Evolutionary conservation across 768 basidiomycete species (phyloP), one percentile per base, ranked within the genome.

Genomic region (Boletus coccyginus): DNA sequence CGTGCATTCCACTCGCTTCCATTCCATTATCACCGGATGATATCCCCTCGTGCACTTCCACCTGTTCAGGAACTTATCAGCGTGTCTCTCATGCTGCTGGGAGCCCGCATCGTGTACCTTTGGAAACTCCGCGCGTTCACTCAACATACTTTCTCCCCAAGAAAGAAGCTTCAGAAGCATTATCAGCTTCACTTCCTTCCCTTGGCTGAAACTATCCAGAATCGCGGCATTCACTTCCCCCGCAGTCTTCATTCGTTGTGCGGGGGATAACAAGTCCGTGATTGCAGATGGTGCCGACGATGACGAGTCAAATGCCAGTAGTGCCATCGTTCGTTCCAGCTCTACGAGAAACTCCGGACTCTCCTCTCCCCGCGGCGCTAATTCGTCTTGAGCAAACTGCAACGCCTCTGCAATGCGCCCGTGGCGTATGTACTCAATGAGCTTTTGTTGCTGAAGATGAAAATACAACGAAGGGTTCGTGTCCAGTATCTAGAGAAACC

Each of bases 201-300:
- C 93, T 65, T 98, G 92, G 62, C 93, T 90, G 59, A 94, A 77
- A 66, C 88, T 90, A 66, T 94, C 92, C 67, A 99, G 75, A 53
- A 99, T 96, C 33, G 96, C 95, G 1, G 92, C 89, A 67, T 99
- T 99, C 69, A 98, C 86, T 74, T 96, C 93, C 21, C 90, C 87
- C 1, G 95, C 95, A n/a, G 95, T 96, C 75, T 89, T 90, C 83
- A 92, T 82, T 48, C 96, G 81, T 70, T 98, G 94, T 21, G 85
- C 86, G 32, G 91, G 88, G 31, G 88, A 87, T 67, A 98, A 73
- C 52, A 98, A 76, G 53, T 93, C 87, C 19, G 84, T 78, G 62
- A 97, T 92, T 27, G 80, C 63, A 24, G 92, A 90, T 14, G 74
- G 72, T 43, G 68, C 65, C 36, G 66, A 59, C 31, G 83, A 76